Base-by-base conservation (phyloP, 768 basidiomycete genomes). In the Mycena leptocephala region DNA sequence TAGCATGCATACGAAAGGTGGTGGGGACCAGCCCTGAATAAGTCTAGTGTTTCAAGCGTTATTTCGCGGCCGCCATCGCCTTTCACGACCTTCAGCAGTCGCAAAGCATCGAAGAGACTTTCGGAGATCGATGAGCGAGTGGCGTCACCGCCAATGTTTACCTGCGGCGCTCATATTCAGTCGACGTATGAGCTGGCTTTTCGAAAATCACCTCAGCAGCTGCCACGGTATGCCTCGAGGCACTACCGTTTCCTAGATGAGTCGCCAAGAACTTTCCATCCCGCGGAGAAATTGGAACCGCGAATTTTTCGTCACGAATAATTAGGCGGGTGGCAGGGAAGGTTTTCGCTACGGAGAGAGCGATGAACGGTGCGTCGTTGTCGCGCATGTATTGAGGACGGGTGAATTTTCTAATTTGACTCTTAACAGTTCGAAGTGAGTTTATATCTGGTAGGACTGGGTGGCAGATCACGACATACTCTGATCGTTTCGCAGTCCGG, bases 1-100 rank as follows among this genome's bases (percentile, higher is more conserved):
- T n/a, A n/a, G n/a, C n/a, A n/a, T n/a, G n/a, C 72, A 65, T 9
- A 74, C 72, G 35, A 37, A 53, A 74, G 64, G 37, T 39, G 1
- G 13, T 68, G 72, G 7, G 24, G 37, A 16, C 72, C 72, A 1
- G 32, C 59, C 24, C 41, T 61, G 11, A 62, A 68, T 1, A 74
- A 16, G 24, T 51, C 43, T 18, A 73, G 41, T 7, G 20, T 26
- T 3, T 3, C 26, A 14, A 26, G 6, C 1, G 8, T 43, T 6
- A 5, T 0, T n/a, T 24, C 5, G n/a, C 0, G 22, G 18, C n/a
- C n/a, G n/a, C 9, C 43, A 43, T 10, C n/a, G 9, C 30, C 33
- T 0, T 20, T 2, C 4, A 14, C 0, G 39, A 26, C 28, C 10
- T 37, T 20, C 22, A 65, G 72, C 18, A 48, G 39, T 24, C n/a